phyloP scores from a whole-genome alignment of 1,284 basidiomycete genomes.

The Malassezia brasiliensis region DNA sequence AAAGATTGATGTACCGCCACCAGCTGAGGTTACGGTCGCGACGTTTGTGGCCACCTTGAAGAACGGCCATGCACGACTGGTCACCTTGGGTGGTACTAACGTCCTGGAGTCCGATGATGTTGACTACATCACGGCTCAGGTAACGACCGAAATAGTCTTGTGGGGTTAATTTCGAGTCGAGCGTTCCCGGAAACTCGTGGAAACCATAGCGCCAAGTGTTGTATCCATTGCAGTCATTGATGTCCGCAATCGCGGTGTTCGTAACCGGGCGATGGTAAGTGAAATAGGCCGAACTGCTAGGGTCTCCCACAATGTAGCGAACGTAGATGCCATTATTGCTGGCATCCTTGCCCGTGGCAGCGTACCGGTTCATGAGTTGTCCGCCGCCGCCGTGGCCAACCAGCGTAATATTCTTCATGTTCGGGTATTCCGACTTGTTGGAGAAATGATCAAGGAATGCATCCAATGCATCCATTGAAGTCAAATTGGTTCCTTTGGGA shows the following conservation, averaged over 20 bases:
- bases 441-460: constrained; percentile 31
- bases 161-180: constrained; percentile 23
- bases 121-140: constrained; percentile 35
- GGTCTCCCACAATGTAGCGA: constrained; percentile 41
- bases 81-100: constrained; percentile 24
- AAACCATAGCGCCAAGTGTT: constrained; percentile 47
- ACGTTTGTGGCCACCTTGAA: constrained; percentile 35
- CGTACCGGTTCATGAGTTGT: constrained; percentile 41
- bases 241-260: constrained; percentile 23
- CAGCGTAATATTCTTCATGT: constrained; percentile 34
- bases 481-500: constrained; percentile 24
- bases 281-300: constrained; percentile 34
- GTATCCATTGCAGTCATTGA: constrained; percentile 25
- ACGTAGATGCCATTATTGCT: constrained; percentile 20
- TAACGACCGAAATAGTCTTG: constrained; percentile 34
- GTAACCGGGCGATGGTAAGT: constrained; percentile 34
- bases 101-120: constrained; percentile 39
- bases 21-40: constrained; percentile 41
- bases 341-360: constrained; percentile 29
- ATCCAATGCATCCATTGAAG: constrained; percentile 40
- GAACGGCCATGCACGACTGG: constrained; percentile 41
- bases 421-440: constrained; percentile 26
- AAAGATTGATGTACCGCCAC: constrained; percentile 44
- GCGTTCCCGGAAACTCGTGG: constrained; percentile 25
- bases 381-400: constrained; percentile 47